Evolutionary conservation across 805 yeast species (phyloP).

Genomic region (Hyphopichia homilentoma): DNA sequence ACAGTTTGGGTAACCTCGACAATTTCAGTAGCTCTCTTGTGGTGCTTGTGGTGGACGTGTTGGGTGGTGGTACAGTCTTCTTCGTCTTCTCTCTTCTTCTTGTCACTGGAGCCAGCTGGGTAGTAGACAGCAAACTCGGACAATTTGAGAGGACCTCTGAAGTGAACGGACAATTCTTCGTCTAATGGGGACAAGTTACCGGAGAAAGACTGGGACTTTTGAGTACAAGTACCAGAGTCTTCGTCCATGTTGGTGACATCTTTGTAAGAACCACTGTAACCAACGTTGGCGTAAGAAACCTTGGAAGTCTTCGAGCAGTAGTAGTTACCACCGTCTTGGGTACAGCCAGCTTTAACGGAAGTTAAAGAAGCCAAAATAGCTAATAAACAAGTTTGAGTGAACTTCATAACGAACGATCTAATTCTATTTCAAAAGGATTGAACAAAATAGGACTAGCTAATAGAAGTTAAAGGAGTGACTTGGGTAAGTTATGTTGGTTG

Average conservation of each 20-base stretch:
- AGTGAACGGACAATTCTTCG: constrained; percentile 84
- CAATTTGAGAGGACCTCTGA: constrained; percentile 84
- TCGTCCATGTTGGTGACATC: constrained; percentile 81
- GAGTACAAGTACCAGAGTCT: constrained; percentile 66
- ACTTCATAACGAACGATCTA: constrained; percentile 20
- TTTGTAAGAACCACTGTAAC: constrained; percentile 78
- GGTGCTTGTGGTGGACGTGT: constrained; percentile 44
- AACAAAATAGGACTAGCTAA: too few species aligned
- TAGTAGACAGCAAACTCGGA: constrained; percentile 88
- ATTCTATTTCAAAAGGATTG: too few species aligned
- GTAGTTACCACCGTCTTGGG: constrained; percentile 66
- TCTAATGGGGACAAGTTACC: constrained; percentile 78
- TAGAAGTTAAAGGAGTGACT: constrained; percentile 3
- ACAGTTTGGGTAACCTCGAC: constrained; percentile 79
- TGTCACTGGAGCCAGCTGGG: constrained; percentile 46
- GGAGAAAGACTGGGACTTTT: constrained; percentile 50
- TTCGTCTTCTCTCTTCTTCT: constrained; percentile 42
- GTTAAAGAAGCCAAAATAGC: constrained; percentile 18
- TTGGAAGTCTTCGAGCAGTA: constrained; percentile 74
- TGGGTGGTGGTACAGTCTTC: constrained; percentile 47
- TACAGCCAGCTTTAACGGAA: constrained; percentile 33
- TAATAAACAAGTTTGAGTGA: constrained; percentile 18
- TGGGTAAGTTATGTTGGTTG: background rate
- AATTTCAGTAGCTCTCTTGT: constrained; percentile 60
- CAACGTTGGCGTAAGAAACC: constrained; percentile 66